Conservation (phyloP, 2,329 filamentous ascomycete genomes). For the Neofusicoccum parvum region DNA sequence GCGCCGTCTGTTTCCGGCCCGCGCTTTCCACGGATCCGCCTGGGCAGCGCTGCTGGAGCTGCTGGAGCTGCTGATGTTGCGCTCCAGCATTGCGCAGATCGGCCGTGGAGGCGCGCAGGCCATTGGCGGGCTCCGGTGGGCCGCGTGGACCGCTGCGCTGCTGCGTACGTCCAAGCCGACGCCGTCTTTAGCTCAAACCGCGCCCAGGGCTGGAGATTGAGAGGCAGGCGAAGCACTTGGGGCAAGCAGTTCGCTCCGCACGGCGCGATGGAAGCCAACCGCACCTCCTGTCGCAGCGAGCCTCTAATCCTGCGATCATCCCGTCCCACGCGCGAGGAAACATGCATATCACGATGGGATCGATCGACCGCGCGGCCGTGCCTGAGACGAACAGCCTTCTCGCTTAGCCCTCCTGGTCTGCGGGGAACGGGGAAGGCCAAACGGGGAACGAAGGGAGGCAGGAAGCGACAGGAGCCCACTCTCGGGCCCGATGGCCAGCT, state of each 20-base stretch:
- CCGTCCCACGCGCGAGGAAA: background rate
- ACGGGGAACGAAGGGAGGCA: background rate
- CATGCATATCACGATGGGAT: background rate
- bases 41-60: background rate
- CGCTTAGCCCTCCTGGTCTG: background rate
- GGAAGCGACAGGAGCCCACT: background rate
- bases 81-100: background rate
- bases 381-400: background rate
- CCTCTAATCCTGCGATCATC: background rate
- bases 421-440: slow-evolving; percentile 6
- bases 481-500: background rate
- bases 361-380: background rate
- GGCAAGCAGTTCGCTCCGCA: background rate
- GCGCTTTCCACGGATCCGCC: background rate
- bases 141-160: background rate
- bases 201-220: background rate
- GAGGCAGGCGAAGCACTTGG: background rate
- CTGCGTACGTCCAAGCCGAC: background rate
- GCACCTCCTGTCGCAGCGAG: background rate
- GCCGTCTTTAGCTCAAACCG: background rate
- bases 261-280: background rate
- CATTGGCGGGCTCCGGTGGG: background rate
- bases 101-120: background rate
- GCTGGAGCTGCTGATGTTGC: background rate
- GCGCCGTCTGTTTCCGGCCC: slow-evolving; percentile 3